Evolutionary conservation across 2,329 filamentous ascomycete species (phyloP), one percentile per base, ranked within the genome.

Genomic region (Ophiostoma piceae): DNA sequence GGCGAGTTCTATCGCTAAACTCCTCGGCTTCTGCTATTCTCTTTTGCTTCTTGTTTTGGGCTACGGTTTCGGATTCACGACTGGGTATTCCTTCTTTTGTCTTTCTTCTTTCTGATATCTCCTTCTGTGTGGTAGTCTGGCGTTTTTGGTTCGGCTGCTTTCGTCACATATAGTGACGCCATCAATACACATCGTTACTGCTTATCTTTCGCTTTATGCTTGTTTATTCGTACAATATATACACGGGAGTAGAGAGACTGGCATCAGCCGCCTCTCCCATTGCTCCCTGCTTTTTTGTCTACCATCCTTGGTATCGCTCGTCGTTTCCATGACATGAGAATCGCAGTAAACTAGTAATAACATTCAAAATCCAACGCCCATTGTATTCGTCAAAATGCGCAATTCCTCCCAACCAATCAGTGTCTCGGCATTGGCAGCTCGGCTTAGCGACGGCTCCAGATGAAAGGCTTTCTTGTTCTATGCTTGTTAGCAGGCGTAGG

Each of bases 1-100:
- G 94, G 94, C 77, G 95, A 99, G 82, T 99, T 98, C 78, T 99
- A 99, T 79, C 86, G 94, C 76, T 97, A 75, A 79, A 32, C 19
- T 57, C 41, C 68, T 14, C 41, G 14, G 37, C n/a, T 22, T 47
- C 22, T 35, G 35, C 43, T 51, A 12, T 66, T 57, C 67, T 39
- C 2, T 67, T 7, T 32, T 68, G 12, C 60, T 51, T 60, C 19
- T 57, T 57, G n/a, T 3, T 57, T 60, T 43, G 29, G n/a, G 35
- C 62, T 32, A 29, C 41, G 39, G 16, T 39, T 64, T 39, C 62
- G 62, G 62, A 65, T 65, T 65, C 62, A 65, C 62, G 35, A 65
- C 62, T 65, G 62, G 62, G 29, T 39, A 39, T 22, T 39, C 35
- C 67, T 41, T 51, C 69, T 43, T n/a, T 71, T 68, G 22, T 68